Base-by-base conservation (phyloP, 2,329 filamentous ascomycete species). In the Lecanicillium sp. region DNA sequence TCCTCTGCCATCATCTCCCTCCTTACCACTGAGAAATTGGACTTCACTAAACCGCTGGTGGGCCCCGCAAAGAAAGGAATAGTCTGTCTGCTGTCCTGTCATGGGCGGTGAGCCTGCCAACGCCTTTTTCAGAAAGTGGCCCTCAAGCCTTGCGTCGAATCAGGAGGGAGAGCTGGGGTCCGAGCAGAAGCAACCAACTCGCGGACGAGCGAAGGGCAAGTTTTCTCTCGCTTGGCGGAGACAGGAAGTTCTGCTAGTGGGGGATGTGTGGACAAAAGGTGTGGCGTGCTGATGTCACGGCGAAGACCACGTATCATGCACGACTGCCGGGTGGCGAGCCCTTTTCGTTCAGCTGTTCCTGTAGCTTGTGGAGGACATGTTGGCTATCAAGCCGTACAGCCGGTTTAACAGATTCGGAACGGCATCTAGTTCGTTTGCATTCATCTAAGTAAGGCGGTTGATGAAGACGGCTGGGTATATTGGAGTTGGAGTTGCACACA, bases 141-240 rank as follows among this genome's bases (percentile, higher is more conserved):
- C 9, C 24, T 14, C 23, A 14, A 23, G 23, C 6, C 33, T n/a
- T 27, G 15, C 26, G 26, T 37, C 43, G 43, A 45, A 45, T 45
- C 43, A 45, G 43, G 14, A 38, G 43, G 9, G 12, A 15, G 43
- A 14, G 35, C 24, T 17, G 21, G 43, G 43, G 43, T 45, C 43
- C 43, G 43, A 45, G 43, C 33, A 37, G 43, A n/a, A n/a, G n/a
- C n/a, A n/a, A n/a, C 43, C 26, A 30, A 29, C 43, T 45, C 24
- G 21, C 24, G 15, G 33, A 23, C 43, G 43, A 17, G 33, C 32
- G 14, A 23, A 26, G 12, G 43, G 19, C 23, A 33, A 33, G 33
- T 8, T 15, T 29, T 37, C n/a, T 30, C 29, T 14, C 33, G 19
- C 14, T 35, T 45, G 26, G 43, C 32, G 43, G 43, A 45, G 33